Percentiles rank a stretch among this genome's conserved stretches.
Conservation (phyloP, 352 stramenopile genomes). For the Phytophthora citrophthora region DNA sequence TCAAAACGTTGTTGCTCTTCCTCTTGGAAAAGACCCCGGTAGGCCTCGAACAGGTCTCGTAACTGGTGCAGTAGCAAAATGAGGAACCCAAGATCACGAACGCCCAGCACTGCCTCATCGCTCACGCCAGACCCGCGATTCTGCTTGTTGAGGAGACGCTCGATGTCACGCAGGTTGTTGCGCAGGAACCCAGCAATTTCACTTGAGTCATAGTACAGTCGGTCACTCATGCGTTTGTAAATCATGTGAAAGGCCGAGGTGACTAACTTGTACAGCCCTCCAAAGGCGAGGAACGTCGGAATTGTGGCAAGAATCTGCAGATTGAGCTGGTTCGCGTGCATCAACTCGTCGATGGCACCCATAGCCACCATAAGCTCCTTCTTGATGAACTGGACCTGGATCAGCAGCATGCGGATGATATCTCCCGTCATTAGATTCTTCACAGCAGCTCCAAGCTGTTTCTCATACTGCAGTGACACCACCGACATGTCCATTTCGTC, state of each 20-base stretch:
- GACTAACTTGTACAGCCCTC: slow-evolving; percentile 70
- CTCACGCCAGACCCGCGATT: slow-evolving; percentile 38
- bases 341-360: slow-evolving; percentile 87
- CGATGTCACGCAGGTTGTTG: slow-evolving; percentile 85
- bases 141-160: slow-evolving; percentile 86
- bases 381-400: slow-evolving; percentile 91
- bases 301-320: slow-evolving; percentile 88
- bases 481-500: slow-evolving; percentile 79
- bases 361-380: slow-evolving; percentile 90
- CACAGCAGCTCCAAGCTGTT: slow-evolving; percentile 65
- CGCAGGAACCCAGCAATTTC: slow-evolving; percentile 80
- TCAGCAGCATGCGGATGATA: slow-evolving; percentile 89
- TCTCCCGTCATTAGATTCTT: slow-evolving; percentile 85
- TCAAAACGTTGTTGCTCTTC: slow-evolving; percentile 86
- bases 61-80: slow-evolving; percentile 80
- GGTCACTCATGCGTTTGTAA: slow-evolving; percentile 81
- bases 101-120: slow-evolving; percentile 52
- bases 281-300: slow-evolving; percentile 81
- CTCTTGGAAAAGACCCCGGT: slow-evolving; percentile 73
- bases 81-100: slow-evolving; percentile 75
- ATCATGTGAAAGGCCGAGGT: slow-evolving; percentile 69
- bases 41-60: slow-evolving; percentile 77
- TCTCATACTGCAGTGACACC: slow-evolving; percentile 77
- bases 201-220: slow-evolving; percentile 76
- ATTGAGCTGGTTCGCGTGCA: slow-evolving; percentile 90